A percentile compares a stretch with the other conserved stretches of the same genome.
Evolutionary conservation across 352 stramenopile species (phyloP).

Genomic region (Globisporangium sylvaticum): DNA sequence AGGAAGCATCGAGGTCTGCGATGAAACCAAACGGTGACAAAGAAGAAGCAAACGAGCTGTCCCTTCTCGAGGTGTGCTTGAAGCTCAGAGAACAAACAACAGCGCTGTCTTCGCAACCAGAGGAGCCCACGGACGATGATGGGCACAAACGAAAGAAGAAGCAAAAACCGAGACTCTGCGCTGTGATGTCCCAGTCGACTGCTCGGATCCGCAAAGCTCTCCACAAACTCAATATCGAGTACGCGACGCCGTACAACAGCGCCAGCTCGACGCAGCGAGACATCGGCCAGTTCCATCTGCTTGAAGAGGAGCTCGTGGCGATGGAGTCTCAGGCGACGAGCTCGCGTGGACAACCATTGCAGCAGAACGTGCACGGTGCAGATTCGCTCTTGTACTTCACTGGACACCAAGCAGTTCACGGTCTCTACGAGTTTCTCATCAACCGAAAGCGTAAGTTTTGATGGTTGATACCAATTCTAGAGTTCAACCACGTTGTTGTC

Average conservation of each 20-base stretch:
- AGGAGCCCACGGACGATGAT: not conserved
- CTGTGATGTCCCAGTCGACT: conserved; percentile 70
- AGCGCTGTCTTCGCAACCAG: not conserved
- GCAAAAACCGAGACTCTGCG: conserved; percentile 23
- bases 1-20: conserved; percentile 11
- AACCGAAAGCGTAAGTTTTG: conserved; percentile 65
- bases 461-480: too few species aligned
- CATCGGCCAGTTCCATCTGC: conserved; percentile 38
- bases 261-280: conserved; percentile 34
- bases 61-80: conserved; percentile 36
- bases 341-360: conserved; percentile 15
- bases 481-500: not conserved
- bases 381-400: conserved; percentile 67
- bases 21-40: not conserved
- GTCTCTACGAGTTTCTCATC: conserved; percentile 74
- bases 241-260: conserved; percentile 54
- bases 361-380: conserved; percentile 41
- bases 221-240: conserved; percentile 54
- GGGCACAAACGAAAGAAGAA: conserved; percentile 6
- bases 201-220: conserved; percentile 58
- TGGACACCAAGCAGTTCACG: conserved; percentile 59
- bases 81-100: conserved; percentile 16
- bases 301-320: conserved; percentile 39
- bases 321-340: conserved; percentile 12
- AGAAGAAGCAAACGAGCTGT: not conserved